Percentiles rank a stretch among this genome's conserved stretches.
Conservation (phyloP, 2,329 filamentous ascomycete species). For the Aquanectria penicillioides region DNA sequence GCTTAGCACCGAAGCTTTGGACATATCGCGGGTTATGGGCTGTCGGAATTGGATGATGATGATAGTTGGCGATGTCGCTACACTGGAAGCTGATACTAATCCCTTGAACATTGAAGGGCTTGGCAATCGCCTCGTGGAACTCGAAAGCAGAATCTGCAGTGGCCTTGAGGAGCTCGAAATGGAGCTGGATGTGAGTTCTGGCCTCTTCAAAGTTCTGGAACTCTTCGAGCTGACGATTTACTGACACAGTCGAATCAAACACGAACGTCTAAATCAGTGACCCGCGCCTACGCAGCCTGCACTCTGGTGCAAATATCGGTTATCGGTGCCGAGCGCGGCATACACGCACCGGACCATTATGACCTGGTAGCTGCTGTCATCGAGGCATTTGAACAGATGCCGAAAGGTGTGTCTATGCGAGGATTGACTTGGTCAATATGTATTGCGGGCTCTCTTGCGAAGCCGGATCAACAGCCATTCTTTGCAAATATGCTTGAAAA, state of each 20-base stretch:
- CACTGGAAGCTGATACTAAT: no score
- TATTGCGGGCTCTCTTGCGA: slow-evolving; percentile 27
- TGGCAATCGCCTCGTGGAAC: no score
- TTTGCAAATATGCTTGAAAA: slow-evolving; percentile 25
- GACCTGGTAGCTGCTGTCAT: slow-evolving; percentile 14
- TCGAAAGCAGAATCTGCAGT: no score
- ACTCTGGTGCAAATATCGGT: slow-evolving; percentile 27
- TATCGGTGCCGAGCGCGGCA: background rate
- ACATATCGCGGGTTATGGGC: slow-evolving; percentile 34
- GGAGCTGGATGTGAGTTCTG: no score
- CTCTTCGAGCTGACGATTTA: no score
- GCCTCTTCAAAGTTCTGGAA: no score
- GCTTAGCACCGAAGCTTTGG: slow-evolving; percentile 18
- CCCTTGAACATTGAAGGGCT: no score
- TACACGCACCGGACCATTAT: no score
- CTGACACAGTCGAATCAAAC: no score
- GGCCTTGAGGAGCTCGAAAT: no score
- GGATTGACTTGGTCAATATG: slow-evolving; percentile 29
- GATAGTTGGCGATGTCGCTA: slow-evolving; percentile 32
- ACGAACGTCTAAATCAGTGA: no score
- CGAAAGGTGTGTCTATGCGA: slow-evolving; percentile 21
- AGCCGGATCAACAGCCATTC: slow-evolving; percentile 20
- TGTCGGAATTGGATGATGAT: slow-evolving; percentile 33
- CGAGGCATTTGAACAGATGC: slow-evolving; percentile 18
- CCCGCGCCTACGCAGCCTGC: slow-evolving; percentile 25